Conservation (phyloP, 1,284 basidiomycete genomes). For the Puccinia horiana region DNA sequence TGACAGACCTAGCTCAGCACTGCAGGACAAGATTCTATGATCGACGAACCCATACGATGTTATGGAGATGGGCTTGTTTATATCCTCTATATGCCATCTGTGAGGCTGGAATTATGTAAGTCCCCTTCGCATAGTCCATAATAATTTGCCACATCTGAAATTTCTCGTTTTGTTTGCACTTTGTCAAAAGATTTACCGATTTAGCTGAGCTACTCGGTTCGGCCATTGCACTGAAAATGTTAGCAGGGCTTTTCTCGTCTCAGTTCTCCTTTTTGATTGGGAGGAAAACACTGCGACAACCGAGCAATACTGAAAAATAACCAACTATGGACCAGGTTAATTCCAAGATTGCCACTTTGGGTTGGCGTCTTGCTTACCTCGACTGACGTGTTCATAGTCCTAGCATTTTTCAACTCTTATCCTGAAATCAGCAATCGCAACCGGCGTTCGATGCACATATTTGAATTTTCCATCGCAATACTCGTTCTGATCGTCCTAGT, state of each 20-base stretch:
- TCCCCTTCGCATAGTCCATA: constrained; percentile 58
- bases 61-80: constrained; percentile 69
- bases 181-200: constrained; percentile 60
- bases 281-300: neutral
- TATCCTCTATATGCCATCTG: constrained; percentile 67
- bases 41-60: constrained; percentile 66
- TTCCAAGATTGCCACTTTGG: constrained; percentile 76
- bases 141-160: neutral
- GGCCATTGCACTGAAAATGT: constrained; percentile 74
- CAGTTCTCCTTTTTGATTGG: neutral
- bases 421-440: constrained; percentile 51
- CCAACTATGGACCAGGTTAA: constrained; percentile 62
- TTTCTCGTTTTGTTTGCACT: neutral
- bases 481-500: constrained; percentile 75
- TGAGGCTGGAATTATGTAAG: constrained; percentile 76
- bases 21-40: constrained; percentile 63
- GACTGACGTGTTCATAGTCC: constrained; percentile 76
- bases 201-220: constrained; percentile 67
- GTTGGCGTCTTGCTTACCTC: constrained; percentile 80
- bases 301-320: neutral
- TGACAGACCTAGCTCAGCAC: constrained; percentile 55
- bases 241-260: constrained; percentile 44
- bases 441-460: constrained; percentile 57
- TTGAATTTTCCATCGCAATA: constrained; percentile 71
- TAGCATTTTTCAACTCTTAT: constrained; percentile 59